These are phyloP conservation scores for Thraustochytrium sp. DNA, from an alignment of 352 stramenopile species.

Conservation along the genomic window DNA sequence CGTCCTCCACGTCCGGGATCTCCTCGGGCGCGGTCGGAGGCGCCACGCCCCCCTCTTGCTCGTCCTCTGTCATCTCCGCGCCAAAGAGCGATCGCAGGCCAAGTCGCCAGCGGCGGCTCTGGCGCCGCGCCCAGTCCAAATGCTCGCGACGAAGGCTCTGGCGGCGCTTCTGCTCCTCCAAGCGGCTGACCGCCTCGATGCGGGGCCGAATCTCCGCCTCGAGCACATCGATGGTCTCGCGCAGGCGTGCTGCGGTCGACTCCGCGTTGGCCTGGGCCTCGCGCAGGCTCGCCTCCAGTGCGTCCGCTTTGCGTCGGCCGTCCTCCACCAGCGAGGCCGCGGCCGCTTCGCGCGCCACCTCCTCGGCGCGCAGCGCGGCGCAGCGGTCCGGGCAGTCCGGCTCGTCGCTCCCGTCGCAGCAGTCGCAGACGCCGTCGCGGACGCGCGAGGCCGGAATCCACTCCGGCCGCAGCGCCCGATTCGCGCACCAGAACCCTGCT, in stretches of 20 bases:
- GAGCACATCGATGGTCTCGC: not conserved
- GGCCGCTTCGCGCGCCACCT: not conserved
- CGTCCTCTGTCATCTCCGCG: not conserved
- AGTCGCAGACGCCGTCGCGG: constrained; percentile 66
- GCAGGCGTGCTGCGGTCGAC: too few relatives aligned
- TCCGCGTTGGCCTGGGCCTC: not conserved
- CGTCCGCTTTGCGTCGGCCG: not conserved
- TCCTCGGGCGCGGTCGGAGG: too few relatives aligned
- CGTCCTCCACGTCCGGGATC: not conserved
- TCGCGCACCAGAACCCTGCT: constrained; percentile 66
- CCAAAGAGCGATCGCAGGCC: too few relatives aligned
- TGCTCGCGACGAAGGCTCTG: not conserved
- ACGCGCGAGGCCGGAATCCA: constrained; percentile 62
- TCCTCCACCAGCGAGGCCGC: not conserved
- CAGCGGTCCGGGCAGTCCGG: not conserved
- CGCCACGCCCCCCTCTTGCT: not conserved
- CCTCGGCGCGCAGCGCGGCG: not conserved
- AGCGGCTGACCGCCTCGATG: not conserved
- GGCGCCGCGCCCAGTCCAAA: not conserved
- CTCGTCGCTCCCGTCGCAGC: constrained; percentile 72
- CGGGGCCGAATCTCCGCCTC: not conserved
- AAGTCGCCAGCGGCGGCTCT: not conserved
- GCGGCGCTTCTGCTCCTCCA: not conserved
- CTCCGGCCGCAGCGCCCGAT: constrained; percentile 65
- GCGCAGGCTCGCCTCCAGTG: not conserved